These are phyloP conservation scores for Stellera chamaejasme DNA, from an alignment of 345 rosid genomes.

Conservation along the genomic window DNA sequence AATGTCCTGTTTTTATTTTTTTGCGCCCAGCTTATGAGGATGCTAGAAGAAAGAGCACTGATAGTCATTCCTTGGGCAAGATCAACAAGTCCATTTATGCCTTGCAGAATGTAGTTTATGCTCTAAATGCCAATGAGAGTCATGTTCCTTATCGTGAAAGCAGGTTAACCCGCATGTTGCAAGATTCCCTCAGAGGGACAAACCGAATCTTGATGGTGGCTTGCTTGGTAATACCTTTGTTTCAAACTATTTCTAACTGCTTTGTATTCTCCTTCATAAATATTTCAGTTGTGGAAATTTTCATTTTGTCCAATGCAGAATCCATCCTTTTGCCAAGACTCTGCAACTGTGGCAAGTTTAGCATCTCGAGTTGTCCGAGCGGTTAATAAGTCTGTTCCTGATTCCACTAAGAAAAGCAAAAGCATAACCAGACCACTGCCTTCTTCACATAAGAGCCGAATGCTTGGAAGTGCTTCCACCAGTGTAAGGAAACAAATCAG, in stretches of 20 bases:
- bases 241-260: background rate
- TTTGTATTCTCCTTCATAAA: background rate
- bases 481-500: slow-evolving; percentile 28
- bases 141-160: slow-evolving; percentile 80
- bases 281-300: slow-evolving; percentile 8
- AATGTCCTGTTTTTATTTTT: background rate
- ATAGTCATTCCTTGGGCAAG: slow-evolving; percentile 30
- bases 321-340: slow-evolving; percentile 62
- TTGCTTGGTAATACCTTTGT: slow-evolving; percentile 50
- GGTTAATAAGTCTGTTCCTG: slow-evolving; percentile 16
- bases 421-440: slow-evolving; percentile 22
- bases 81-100: slow-evolving; percentile 65
- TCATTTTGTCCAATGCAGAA: slow-evolving; percentile 29
- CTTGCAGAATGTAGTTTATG: slow-evolving; percentile 53
- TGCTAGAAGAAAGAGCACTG: slow-evolving; percentile 35
- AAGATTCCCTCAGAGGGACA: slow-evolving; percentile 53
- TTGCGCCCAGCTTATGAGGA: slow-evolving; percentile 56
- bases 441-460: slow-evolving; percentile 28
- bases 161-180: slow-evolving; percentile 62
- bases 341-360: slow-evolving; percentile 50
- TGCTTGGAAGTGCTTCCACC: slow-evolving; percentile 23
- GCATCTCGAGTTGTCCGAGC: slow-evolving; percentile 55
- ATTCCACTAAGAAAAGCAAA: slow-evolving; percentile 30
- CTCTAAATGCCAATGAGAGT: slow-evolving; percentile 50
- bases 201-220: slow-evolving; percentile 44